Conservation (phyloP, 202 grass and related monocot genomes). For the Schoenoplectus triqueter region DNA sequence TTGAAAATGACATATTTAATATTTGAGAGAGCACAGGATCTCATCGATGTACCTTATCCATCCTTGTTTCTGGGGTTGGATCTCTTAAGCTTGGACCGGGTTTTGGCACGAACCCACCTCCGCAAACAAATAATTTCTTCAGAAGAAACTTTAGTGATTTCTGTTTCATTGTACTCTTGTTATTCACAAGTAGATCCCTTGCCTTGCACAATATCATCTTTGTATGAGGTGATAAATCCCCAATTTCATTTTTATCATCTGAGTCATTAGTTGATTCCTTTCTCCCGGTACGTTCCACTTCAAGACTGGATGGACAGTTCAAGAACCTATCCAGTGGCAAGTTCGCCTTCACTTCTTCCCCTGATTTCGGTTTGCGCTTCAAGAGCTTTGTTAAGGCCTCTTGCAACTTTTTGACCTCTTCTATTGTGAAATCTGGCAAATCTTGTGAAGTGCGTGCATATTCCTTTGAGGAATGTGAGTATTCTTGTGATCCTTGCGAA, state of each 20-base stretch:
- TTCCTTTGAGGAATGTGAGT: constrained; percentile 12
- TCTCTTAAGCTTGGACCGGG: constrained; percentile 59
- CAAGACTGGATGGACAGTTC: constrained; percentile 87
- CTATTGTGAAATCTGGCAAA: constrained; percentile 71
- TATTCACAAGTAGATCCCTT: constrained; percentile 57
- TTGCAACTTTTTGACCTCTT: constrained; percentile 84
- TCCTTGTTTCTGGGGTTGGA: constrained; percentile 62
- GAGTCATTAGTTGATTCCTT: neutral
- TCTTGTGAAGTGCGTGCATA: constrained; percentile 41
- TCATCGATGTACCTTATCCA: constrained; percentile 64
- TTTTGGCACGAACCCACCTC: constrained; percentile 55
- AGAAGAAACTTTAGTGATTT: constrained; percentile 71
- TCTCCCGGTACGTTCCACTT: constrained; percentile 59
- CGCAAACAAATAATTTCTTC: constrained; percentile 72
- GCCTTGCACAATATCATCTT: constrained; percentile 80
- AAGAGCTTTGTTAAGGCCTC: constrained; percentile 63
- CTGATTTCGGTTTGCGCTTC: constrained; percentile 57
- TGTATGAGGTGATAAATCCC: constrained; percentile 70
- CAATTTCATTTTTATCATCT: constrained; percentile 42
- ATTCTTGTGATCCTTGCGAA: constrained; percentile 30
- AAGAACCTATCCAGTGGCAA: constrained; percentile 76
- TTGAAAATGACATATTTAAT: neutral
- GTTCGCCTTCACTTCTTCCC: constrained; percentile 43
- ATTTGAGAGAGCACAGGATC: neutral
- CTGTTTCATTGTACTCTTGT: constrained; percentile 49